phyloP scores from a whole-genome alignment of 169 alveolate species.

The Babesia ovis region DNA sequence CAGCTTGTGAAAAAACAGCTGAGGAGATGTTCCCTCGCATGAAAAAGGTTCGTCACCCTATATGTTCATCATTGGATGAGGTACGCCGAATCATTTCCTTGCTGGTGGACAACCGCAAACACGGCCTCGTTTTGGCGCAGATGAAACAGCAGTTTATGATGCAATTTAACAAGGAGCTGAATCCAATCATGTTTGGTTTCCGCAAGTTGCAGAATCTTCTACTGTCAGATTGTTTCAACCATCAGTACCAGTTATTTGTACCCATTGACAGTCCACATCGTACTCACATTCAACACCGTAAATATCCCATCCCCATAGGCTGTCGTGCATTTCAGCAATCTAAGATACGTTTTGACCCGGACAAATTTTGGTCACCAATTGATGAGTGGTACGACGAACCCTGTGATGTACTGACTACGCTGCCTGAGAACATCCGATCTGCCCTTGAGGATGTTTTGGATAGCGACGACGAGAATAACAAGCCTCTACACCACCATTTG shows the following conservation, averaged over 20 bases:
- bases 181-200: conserved; percentile 74
- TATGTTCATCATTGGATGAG: conserved; percentile 71
- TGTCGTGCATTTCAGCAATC: conserved; percentile 71
- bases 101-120: conserved; percentile 73
- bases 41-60: conserved; percentile 67
- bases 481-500: not conserved
- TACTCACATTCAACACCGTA: conserved; percentile 75
- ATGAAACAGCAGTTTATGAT: conserved; percentile 77
- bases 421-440: conserved; percentile 19
- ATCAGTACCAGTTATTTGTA: conserved; percentile 69
- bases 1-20: conserved; percentile 82
- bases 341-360: conserved; percentile 48
- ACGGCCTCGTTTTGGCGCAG: conserved; percentile 78
- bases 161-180: conserved; percentile 75
- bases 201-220: conserved; percentile 75
- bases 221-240: conserved; percentile 67
- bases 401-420: not conserved
- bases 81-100: conserved; percentile 69
- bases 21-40: conserved; percentile 74
- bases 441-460: conserved; percentile 30
- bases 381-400: conserved; percentile 62
- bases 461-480: conserved; percentile 3
- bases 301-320: conserved; percentile 70
- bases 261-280: conserved; percentile 76
- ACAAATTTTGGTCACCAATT: conserved; percentile 49